Percentiles rank a stretch among this genome's conserved stretches.
Conservation (phyloP, 2,329 filamentous ascomycete species). For the Beauveria rudraprayagi region DNA sequence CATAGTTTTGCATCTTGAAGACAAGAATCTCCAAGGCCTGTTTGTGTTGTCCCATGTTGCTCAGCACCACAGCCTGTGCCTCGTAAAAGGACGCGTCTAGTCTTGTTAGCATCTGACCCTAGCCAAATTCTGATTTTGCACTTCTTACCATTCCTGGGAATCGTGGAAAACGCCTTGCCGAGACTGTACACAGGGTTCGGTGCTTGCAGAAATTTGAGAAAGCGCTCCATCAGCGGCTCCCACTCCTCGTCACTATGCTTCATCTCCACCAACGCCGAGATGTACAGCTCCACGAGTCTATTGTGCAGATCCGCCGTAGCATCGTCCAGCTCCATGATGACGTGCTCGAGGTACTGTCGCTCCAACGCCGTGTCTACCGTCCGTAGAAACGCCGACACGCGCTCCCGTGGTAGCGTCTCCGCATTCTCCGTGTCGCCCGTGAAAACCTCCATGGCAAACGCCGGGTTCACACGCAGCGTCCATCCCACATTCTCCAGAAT, state of each 20-base stretch:
- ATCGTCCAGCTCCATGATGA: slow-evolving; percentile 82
- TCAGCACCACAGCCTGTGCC: slow-evolving; percentile 79
- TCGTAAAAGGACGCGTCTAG: slow-evolving; percentile 81
- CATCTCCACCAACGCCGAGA: slow-evolving; percentile 47
- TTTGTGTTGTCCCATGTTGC: slow-evolving; percentile 91
- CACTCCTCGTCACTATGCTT: slow-evolving; percentile 40
- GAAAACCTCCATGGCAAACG: slow-evolving; percentile 86
- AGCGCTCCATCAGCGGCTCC: slow-evolving; percentile 52
- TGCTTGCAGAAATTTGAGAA: slow-evolving; percentile 66
- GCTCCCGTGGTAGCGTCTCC: slow-evolving; percentile 73
- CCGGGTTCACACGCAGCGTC: slow-evolving; percentile 66
- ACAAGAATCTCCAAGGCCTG: slow-evolving; percentile 97
- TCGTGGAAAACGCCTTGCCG: slow-evolving; percentile 64
- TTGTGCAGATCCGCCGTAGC: slow-evolving; percentile 82
- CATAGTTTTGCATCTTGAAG: slow-evolving; percentile 80
- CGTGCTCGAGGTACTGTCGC: slow-evolving; percentile 78
- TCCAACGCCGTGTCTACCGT: slow-evolving; percentile 64
- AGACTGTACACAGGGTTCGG: slow-evolving; percentile 72
- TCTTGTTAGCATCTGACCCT: slow-evolving; percentile 11
- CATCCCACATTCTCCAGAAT: slow-evolving; percentile 88
- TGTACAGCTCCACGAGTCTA: slow-evolving; percentile 60
- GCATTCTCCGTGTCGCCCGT: slow-evolving; percentile 90
- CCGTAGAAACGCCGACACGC: slow-evolving; percentile 66
- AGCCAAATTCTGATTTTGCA: neutral
- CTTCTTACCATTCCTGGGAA: slow-evolving; percentile 67